Evolutionary conservation across 306 rosid species (phyloP), one percentile per base, ranked within the genome.

Genomic region (Vachellia pachyceras): DNA sequence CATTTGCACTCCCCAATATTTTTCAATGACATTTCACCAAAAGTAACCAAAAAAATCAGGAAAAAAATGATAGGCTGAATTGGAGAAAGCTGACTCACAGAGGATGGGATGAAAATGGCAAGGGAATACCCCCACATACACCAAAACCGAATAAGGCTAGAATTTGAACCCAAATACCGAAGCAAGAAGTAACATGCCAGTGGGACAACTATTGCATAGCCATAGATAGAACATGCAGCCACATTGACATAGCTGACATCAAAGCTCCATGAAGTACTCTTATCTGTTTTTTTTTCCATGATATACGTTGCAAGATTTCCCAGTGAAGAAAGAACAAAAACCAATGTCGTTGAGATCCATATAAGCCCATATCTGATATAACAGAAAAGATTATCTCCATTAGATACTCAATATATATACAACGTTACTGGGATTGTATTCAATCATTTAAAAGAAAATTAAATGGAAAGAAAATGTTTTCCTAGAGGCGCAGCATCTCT

Each of bases 111-210:
- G 85, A 95, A 95, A 81, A 95, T 85, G 88, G 91, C 82, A 80
- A 95, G 97, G 77, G 99, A 95, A 87, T 95, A 95, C 50, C 99
- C 99, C 99, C 99, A 95, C 97, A 95, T 85, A 83, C 98, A 95
- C 99, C 99, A 95, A 82, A 93, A 90, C 65, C 82, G 89, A 73
- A 93, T 67, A 74, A 95, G 97, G 86, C 86, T 91, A 47, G 94
- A 85, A 76, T 85, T 89, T 64, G 97, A 76, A 72, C 99, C 99
- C 91, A 91, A 61, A 75, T 95, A 93, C 79, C 88, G 94, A 39
- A 95, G 97, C 88, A 86, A 84, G 85, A 95, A 93, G 79, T 89
- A 95, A 85, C 89, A 95, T 57, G 94, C 95, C 89, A 90, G 46
- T 9, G 99, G 99, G 77, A 95, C 97, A 88, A 86, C 83, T 68